A percentile compares a stretch with the other conserved stretches of the same genome.
Conservation (phyloP, 2,329 filamentous ascomycete species). For the Pseudopithomyces maydicus region DNA sequence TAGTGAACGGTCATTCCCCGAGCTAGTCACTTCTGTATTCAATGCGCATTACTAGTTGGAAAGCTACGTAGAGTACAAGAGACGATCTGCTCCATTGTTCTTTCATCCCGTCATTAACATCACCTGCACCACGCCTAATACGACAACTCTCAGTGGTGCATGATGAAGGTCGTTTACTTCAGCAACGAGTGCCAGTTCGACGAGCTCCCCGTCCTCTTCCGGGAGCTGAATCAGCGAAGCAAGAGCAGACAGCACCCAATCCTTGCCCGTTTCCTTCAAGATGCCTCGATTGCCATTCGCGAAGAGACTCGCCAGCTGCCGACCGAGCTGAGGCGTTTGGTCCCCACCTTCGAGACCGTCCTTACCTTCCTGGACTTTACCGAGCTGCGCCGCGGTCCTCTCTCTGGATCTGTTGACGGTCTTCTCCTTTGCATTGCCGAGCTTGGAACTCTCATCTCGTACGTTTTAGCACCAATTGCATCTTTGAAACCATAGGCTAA, state of each 20-base stretch:
- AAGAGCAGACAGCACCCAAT: not conserved
- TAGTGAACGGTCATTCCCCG: too few relatives aligned
- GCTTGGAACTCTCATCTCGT: conserved; percentile 4
- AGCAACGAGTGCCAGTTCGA: not conserved
- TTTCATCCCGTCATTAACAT: not conserved
- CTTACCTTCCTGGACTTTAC: conserved; percentile 1
- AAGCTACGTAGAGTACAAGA: too few relatives aligned
- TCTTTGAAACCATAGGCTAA: not conserved
- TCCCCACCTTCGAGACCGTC: conserved; percentile 6
- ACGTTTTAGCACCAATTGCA: not conserved
- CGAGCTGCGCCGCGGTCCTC: not conserved
- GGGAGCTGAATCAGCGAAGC: not conserved
- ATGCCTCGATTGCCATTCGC: conserved; percentile 1
- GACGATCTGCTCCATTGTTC: not conserved
- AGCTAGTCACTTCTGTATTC: too few relatives aligned
- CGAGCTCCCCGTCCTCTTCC: not conserved
- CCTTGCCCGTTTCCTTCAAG: conserved; percentile 1
- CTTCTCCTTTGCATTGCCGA: conserved; percentile 1
- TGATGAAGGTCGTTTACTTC: not conserved
- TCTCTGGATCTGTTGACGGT: not conserved
- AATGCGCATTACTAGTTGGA: too few relatives aligned
- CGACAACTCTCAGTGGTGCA: not conserved
- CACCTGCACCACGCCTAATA: not conserved
- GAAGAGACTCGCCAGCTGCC: conserved; percentile 1
- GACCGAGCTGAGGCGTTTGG: not conserved